phyloP scores from a whole-genome alignment of 139 green algal species.

The Chlorella sp. region DNA sequence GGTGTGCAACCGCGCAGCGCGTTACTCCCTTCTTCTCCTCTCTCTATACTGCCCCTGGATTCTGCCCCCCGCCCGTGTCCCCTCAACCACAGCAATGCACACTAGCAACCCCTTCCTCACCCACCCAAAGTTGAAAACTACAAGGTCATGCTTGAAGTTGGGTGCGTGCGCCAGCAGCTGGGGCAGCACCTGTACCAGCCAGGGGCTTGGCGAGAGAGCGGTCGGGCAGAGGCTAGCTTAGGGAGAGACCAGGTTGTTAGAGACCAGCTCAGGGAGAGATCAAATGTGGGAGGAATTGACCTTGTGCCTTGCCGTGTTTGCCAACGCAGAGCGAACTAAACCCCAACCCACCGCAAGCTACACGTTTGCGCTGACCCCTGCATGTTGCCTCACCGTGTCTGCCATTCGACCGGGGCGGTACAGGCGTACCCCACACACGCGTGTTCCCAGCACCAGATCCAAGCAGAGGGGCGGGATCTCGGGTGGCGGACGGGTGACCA shows the following conservation, averaged over 20 bases:
- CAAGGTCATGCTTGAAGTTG: neutral
- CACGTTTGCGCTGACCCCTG: neutral
- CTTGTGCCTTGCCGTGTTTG: neutral
- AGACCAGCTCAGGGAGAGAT: no score
- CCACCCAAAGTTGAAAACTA: constrained; percentile 32
- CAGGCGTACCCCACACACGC: constrained; percentile 29
- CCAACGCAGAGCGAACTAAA: no score
- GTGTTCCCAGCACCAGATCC: constrained; percentile 5
- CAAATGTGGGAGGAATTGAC: no score
- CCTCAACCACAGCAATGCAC: no score
- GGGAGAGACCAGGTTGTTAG: no score
- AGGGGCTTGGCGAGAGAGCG: no score
- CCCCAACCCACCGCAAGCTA: no score
- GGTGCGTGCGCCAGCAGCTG: neutral
- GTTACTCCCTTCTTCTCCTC: neutral
- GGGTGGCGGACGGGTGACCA: neutral
- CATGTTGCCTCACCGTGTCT: neutral
- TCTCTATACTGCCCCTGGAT: no score
- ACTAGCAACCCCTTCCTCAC: neutral
- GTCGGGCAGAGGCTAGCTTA: no score
- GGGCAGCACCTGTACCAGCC: neutral
- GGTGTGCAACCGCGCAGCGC: neutral
- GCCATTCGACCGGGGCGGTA: neutral
- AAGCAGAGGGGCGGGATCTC: constrained; percentile 13
- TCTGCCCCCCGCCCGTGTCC: no score